Evolutionary conservation across 805 yeast species (phyloP), one percentile per base, ranked within the genome.

Genomic region (Naumovozyma castellii): DNA sequence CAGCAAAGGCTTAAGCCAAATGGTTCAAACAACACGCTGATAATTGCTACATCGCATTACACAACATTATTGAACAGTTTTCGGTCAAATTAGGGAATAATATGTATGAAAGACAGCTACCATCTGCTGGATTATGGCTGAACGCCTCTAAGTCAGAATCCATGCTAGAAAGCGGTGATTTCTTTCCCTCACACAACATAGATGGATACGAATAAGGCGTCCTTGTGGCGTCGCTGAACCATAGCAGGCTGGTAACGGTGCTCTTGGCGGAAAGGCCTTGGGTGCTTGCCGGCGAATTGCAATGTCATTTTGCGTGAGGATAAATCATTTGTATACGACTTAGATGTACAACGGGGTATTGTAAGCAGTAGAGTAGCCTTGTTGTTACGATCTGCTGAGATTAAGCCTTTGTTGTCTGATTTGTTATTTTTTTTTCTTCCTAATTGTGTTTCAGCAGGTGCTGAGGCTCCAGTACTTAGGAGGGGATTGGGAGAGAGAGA

Each of bases 311-410:
- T 63, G 67, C 64, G 66, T 65, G 68, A 59, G 68, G 67, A 62
- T 62, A 63, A 65, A 66, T 66, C 71, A 66, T 64, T 62, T 60
- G 69, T 67, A 64, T 51, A 63, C 68, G 67, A 65, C 69, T 65
- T 64, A 62, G 57, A 57, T 41, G 67, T 63, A 61, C 68, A 65
- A 64, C 69, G 64, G 66, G 63, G 68, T 65, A 62, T 64, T 65
- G 66, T 62, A 62, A 62, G 71, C 68, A 67, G 71, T 63, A 66
- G 72, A 68, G 72, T 66, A 67, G 72, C 72, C 72, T 65, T 67
- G 72, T 66, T 66, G 70, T 66, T 67, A 65, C 72, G 71, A 67
- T 67, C 71, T 66, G 67, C 70, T 65, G 70, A 65, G 69, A 65
- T 43, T 41, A 44, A 43, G 49, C 48, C 48, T 40, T 36, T 43